These are phyloP conservation scores for Cryphonectria parasitica DNA, from an alignment of 2,329 filamentous ascomycete genomes.

Conservation along the genomic window DNA sequence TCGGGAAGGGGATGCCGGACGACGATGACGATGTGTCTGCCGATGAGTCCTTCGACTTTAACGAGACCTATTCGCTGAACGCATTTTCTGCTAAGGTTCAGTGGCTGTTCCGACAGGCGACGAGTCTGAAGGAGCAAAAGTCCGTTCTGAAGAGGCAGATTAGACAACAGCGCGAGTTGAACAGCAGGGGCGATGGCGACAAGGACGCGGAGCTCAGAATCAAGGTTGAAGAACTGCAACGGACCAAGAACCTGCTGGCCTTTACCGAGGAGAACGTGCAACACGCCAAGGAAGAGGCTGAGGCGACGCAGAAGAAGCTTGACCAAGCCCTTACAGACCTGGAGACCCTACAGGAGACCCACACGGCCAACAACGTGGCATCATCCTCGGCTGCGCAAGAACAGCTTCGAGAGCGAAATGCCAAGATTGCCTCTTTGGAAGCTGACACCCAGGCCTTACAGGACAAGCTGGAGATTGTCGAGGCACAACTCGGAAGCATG, in stretches of 20 bases:
- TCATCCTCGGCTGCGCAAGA: slow-evolving; percentile 43
- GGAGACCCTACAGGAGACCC: slow-evolving; percentile 42
- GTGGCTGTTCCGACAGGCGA: slow-evolving; percentile 76
- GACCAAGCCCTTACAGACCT: slow-evolving; percentile 53
- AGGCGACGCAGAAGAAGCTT: slow-evolving; percentile 53
- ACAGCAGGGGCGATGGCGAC: slow-evolving; percentile 79
- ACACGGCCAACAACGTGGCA: slow-evolving; percentile 35
- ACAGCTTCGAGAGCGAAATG: slow-evolving; percentile 48
- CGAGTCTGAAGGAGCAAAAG: slow-evolving; percentile 82
- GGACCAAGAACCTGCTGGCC: slow-evolving; percentile 37
- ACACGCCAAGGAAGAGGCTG: slow-evolving; percentile 35
- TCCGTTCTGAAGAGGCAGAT: slow-evolving; percentile 88
- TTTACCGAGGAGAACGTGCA: slow-evolving; percentile 37
- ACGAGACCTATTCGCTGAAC: slow-evolving; percentile 70
- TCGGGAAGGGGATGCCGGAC: slow-evolving; percentile 57
- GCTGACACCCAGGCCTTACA: slow-evolving; percentile 45
- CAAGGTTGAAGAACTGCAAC: slow-evolving; percentile 60
- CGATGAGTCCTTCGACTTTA: slow-evolving; percentile 60
- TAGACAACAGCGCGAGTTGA: slow-evolving; percentile 91
- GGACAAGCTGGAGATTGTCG: slow-evolving; percentile 41
- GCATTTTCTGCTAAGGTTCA: slow-evolving; percentile 81
- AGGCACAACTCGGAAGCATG: slow-evolving; percentile 32
- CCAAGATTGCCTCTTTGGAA: slow-evolving; percentile 49
- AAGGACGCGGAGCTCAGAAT: slow-evolving; percentile 67
- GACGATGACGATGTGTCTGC: slow-evolving; percentile 66